Conservation (phyloP, 1,284 basidiomycete species). For the Trichosporon coremiiforme region DNA sequence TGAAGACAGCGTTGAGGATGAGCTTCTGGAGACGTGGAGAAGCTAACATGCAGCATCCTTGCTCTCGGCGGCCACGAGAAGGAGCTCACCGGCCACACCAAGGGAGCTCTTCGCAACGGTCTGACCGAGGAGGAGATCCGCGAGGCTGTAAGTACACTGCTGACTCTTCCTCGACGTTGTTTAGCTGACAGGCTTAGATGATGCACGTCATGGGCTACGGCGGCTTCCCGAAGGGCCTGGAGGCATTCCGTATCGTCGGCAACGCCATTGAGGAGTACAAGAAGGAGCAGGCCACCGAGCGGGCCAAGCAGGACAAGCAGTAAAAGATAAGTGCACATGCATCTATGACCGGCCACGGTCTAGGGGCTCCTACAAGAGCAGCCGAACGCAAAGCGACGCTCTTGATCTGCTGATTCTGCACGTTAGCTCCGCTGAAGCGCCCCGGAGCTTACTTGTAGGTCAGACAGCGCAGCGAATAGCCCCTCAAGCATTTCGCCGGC, state of each 20-base stretch:
- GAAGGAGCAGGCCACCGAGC: slow-evolving; percentile 21
- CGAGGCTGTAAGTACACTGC: slow-evolving; percentile 22
- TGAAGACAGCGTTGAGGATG: too few species aligned
- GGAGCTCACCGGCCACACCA: slow-evolving; percentile 31
- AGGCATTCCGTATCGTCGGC: slow-evolving; percentile 28
- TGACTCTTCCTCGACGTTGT: too few species aligned
- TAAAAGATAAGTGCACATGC: slow-evolving; percentile 3
- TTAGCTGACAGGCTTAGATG: slow-evolving; percentile 17
- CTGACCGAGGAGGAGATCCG: slow-evolving; percentile 34
- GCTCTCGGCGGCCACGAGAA: slow-evolving; percentile 31
- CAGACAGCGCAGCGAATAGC: too few species aligned
- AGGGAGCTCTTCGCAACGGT: slow-evolving; percentile 33
- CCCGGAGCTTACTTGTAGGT: too few species aligned
- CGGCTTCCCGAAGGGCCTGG: slow-evolving; percentile 33
- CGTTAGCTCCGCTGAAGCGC: too few species aligned
- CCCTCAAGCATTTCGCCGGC: slow-evolving; percentile 17
- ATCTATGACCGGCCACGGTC: not conserved
- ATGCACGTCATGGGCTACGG: slow-evolving; percentile 33
- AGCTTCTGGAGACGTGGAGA: not conserved
- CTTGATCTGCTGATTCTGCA: too few species aligned
- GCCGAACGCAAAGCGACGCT: too few species aligned
- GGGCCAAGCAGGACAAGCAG: slow-evolving; percentile 20
- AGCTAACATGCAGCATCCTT: slow-evolving; percentile 31
- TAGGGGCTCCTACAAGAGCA: too few species aligned
- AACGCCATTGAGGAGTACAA: slow-evolving; percentile 25